phyloP scores from a whole-genome alignment of 345 rosid species.

The Hypericum androsaemum region DNA sequence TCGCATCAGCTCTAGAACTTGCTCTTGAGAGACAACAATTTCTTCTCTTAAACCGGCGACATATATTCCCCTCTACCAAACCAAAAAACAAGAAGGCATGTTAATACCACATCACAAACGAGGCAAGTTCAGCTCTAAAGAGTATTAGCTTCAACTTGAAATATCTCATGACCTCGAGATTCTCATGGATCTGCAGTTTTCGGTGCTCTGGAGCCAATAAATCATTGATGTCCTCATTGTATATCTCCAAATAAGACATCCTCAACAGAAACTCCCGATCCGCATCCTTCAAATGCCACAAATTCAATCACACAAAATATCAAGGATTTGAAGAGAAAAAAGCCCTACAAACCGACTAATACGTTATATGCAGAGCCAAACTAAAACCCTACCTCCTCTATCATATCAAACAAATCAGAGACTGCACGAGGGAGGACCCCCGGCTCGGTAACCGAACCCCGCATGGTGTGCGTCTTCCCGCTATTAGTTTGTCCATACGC shows the following conservation, averaged over 20 bases:
- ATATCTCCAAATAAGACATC: constrained; percentile 93
- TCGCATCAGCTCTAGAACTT: constrained; percentile 84
- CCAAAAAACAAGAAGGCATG: constrained; percentile 14
- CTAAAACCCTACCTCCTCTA: constrained; percentile 42
- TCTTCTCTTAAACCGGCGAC: constrained; percentile 97
- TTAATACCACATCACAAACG: neutral
- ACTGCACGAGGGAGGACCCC: constrained; percentile 91
- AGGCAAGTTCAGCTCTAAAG: neutral
- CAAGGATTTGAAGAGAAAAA: neutral
- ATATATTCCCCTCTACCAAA: constrained; percentile 64
- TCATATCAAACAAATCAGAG: constrained; percentile 50
- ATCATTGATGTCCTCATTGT: constrained; percentile 91
- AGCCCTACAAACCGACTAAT: neutral
- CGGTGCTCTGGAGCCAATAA: constrained; percentile 86
- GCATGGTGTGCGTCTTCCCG: constrained; percentile 95
- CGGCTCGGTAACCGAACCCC: constrained; percentile 63
- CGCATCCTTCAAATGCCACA: constrained; percentile 31
- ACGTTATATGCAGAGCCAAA: neutral
- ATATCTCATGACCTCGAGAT: constrained; percentile 46
- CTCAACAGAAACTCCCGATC: constrained; percentile 84
- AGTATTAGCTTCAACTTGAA: neutral
- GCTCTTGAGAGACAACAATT: constrained; percentile 83
- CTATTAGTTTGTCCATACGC: constrained; percentile 96
- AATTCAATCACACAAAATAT: neutral
- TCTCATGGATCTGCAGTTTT: constrained; percentile 88